Base-by-base conservation (phyloP, 2,329 filamentous ascomycete species). In the Colletotrichum sp. region DNA sequence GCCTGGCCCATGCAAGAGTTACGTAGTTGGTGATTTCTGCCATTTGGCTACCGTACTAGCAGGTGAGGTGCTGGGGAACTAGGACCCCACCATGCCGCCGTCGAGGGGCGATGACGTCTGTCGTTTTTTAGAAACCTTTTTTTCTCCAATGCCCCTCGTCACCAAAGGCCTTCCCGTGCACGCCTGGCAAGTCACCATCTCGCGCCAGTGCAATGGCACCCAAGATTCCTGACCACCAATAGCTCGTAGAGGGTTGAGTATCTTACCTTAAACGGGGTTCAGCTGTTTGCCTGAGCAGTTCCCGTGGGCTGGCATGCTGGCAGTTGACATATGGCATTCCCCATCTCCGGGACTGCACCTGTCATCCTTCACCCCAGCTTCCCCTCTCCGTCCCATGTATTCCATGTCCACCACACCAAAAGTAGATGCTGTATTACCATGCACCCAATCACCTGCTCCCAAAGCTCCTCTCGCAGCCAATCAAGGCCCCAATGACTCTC, bases 91-190 rank as follows among this genome's bases (percentile, higher is more conserved):
- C 66, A 36, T n/a, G 67, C 55, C n/a, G 21, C 61, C 24, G 67
- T 26, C 56, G 69, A 75, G 73, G 69, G 69, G 63, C 68, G 69
- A 75, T 75, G 73, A 75, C 73, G 73, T 75, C 73, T 70, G 58
- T 32, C 48, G 38, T 24, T 28, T 58, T 36, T 36, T n/a, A 16
- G 26, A 59, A 63, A 58, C 26, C 38, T 74, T 71, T 56, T 48
- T 58, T 38, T 64, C 71, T n/a, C 34, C 43, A 38, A 64, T 34
- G 32, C 58, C 34, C 61, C 32, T 62, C 71, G 26, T 69, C 24
- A 55, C 58, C 38, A 28, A 56, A 30, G 12, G 18, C 58, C 58
- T 61, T 24, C 28, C 59, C 36, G 52, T 38, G 72, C 61, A 38
- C 67, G 26, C 26, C 14, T 61, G 32, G 28, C 30, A n/a, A 16